These are phyloP conservation scores for Cryphonectria parasitica DNA, from an alignment of 2,329 filamentous ascomycete species.

Conservation along the genomic window DNA sequence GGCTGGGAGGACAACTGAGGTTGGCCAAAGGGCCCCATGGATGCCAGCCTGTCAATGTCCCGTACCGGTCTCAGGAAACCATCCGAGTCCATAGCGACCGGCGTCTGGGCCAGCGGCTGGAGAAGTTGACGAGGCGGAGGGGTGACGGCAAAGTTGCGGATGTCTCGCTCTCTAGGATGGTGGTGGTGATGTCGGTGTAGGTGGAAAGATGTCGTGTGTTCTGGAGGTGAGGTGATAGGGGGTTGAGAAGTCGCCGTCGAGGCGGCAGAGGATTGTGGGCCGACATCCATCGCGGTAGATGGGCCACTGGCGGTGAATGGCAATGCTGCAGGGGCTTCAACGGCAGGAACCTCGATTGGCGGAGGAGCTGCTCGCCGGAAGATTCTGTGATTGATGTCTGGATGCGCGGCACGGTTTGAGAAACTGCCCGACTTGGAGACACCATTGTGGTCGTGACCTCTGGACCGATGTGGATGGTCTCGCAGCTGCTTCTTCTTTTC, in stretches of 20 bases:
- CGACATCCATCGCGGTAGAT: slow-evolving; percentile 40
- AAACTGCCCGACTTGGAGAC: slow-evolving; percentile 56
- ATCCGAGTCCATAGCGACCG: slow-evolving; percentile 71
- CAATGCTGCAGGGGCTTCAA: slow-evolving; percentile 71
- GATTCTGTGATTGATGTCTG: slow-evolving; percentile 62
- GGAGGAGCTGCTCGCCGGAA: slow-evolving; percentile 81
- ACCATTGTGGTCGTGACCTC: slow-evolving; percentile 53
- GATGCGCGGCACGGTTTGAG: slow-evolving; percentile 55
- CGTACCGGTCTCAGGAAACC: slow-evolving; percentile 80
- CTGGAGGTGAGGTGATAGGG: slow-evolving; percentile 71
- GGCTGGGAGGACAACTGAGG: slow-evolving; percentile 82
- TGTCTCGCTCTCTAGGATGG: slow-evolving; percentile 53
- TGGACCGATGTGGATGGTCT: slow-evolving; percentile 56
- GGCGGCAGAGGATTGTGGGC: slow-evolving; percentile 1
- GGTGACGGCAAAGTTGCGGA: slow-evolving; percentile 49
- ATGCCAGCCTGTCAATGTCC: slow-evolving; percentile 80
- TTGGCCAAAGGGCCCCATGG: slow-evolving; percentile 74
- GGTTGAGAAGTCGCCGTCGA: slow-evolving; percentile 58
- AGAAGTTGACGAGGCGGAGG: slow-evolving; percentile 56
- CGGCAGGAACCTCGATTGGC: slow-evolving; percentile 57
- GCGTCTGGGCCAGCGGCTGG: slow-evolving; percentile 69
- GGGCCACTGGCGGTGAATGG: slow-evolving; percentile 44
- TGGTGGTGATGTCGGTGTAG: slow-evolving; percentile 52
- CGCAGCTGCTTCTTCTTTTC: slow-evolving; percentile 71
- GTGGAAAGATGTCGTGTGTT: slow-evolving; percentile 63